Percentiles rank a stretch among this genome's conserved stretches.
phyloP scores from a whole-genome alignment of 2,329 filamentous ascomycete species.

The Aspergillus arachidicola region DNA sequence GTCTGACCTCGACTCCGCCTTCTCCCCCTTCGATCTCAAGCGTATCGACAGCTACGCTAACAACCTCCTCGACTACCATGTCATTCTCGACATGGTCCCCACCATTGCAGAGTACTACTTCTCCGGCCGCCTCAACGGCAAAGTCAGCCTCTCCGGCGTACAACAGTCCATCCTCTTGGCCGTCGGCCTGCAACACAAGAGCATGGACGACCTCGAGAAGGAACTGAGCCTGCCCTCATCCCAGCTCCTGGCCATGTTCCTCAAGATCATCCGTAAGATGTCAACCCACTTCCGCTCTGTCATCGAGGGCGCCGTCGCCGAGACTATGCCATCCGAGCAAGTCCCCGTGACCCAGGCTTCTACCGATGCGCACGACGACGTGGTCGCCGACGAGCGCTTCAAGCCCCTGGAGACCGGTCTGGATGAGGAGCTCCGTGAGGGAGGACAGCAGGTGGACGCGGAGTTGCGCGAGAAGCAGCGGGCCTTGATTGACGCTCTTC shows the following conservation, averaged over 20 bases:
- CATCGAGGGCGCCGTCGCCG: constrained; percentile 72
- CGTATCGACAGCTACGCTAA: constrained; percentile 93
- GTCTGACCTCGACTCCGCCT: constrained; percentile 70
- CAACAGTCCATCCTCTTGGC: constrained; percentile 88
- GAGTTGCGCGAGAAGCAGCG: constrained; percentile 78
- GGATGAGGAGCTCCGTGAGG: constrained; percentile 82
- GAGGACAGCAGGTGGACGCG: constrained; percentile 72
- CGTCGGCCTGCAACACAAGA: constrained; percentile 87
- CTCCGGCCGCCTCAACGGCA: constrained; percentile 68
- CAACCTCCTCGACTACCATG: constrained; percentile 96
- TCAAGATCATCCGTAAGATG: constrained; percentile 91
- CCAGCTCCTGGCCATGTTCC: constrained; percentile 93
- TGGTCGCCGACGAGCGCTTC: constrained; percentile 63
- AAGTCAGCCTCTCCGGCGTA: constrained; percentile 74
- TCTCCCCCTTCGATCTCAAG: constrained; percentile 94
- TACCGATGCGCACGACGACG: constrained; percentile 68
- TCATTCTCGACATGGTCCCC: constrained; percentile 90
- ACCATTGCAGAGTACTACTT: constrained; percentile 84
- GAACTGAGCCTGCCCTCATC: constrained; percentile 74
- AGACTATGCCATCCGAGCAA: constrained; percentile 63
- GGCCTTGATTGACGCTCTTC: constrained; percentile 85
- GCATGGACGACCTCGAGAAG: constrained; percentile 75
- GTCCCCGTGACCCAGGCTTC: constrained; percentile 43
- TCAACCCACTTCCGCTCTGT: constrained; percentile 75
- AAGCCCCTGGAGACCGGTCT: constrained; percentile 71